Evolutionary conservation across 805 yeast genomes (phyloP).

Genomic region (Ogataea minuta): DNA sequence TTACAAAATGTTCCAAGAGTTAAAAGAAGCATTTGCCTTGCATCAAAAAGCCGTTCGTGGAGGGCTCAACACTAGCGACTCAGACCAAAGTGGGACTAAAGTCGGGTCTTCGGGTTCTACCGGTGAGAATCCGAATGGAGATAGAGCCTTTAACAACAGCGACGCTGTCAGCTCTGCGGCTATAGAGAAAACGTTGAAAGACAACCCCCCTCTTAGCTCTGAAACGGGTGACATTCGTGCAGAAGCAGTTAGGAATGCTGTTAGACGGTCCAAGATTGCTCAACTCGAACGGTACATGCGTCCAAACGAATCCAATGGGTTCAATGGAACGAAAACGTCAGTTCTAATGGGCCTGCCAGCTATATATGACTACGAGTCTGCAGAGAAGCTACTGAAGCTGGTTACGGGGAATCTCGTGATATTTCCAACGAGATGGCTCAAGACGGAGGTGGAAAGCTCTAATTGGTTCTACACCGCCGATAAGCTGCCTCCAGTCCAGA

Average conservation of each 20-base stretch:
- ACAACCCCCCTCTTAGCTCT: slow-evolving; percentile 9
- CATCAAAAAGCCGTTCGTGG: slow-evolving; percentile 24
- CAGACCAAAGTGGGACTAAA: neutral
- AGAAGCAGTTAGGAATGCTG: slow-evolving; percentile 19
- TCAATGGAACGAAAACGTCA: slow-evolving; percentile 14
- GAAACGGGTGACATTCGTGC: slow-evolving; percentile 6
- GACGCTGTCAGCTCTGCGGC: slow-evolving; percentile 3
- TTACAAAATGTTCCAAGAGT: slow-evolving; percentile 66
- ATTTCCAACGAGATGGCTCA: slow-evolving; percentile 92
- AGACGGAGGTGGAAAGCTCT: slow-evolving; percentile 80
- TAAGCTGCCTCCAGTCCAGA: slow-evolving; percentile 91
- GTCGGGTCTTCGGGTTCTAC: neutral
- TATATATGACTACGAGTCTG: slow-evolving; percentile 63
- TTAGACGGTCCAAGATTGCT: slow-evolving; percentile 29
- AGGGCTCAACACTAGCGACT: neutral
- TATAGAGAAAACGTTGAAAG: neutral
- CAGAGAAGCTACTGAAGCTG: slow-evolving; percentile 67
- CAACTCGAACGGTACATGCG: slow-evolving; percentile 30
- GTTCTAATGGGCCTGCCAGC: slow-evolving; percentile 18
- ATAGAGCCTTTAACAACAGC: neutral
- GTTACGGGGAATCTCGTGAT: slow-evolving; percentile 84
- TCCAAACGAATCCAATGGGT: slow-evolving; percentile 11
- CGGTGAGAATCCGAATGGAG: neutral
- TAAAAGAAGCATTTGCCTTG: slow-evolving; percentile 53
- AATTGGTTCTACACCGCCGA: slow-evolving; percentile 97